phyloP scores from a whole-genome alignment of 495 filamentous ascomycete species.

The Talaromyces borbonicus region DNA sequence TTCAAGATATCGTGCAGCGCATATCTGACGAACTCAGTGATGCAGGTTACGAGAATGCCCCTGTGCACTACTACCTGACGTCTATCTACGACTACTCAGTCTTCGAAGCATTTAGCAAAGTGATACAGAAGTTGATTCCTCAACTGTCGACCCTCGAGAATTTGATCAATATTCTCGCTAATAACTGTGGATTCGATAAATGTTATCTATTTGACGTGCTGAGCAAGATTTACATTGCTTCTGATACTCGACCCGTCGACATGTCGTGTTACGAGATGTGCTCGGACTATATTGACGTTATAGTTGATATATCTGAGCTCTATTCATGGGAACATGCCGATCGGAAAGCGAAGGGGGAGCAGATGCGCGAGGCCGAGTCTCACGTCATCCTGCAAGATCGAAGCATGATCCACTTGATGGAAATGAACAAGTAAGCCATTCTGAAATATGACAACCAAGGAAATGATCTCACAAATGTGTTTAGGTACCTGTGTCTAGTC shows the following conservation, averaged over 20 bases:
- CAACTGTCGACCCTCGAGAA: slow-evolving; percentile 86
- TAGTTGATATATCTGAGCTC: slow-evolving; percentile 90
- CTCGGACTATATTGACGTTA: slow-evolving; percentile 94
- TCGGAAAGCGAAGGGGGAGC: slow-evolving; percentile 49
- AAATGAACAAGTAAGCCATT: slow-evolving; percentile 88
- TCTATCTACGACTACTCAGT: slow-evolving; percentile 97
- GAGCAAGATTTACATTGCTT: slow-evolving; percentile 97
- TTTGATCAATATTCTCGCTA: slow-evolving; percentile 78
- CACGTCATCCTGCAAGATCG: slow-evolving; percentile 68
- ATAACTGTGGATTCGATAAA: slow-evolving; percentile 89
- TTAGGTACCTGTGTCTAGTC: slow-evolving; percentile 56
- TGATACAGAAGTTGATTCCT: slow-evolving; percentile 94
- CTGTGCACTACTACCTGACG: slow-evolving; percentile 86
- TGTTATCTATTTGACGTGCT: slow-evolving; percentile 94
- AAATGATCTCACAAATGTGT: slow-evolving; percentile 1
- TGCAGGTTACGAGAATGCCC: slow-evolving; percentile 80
- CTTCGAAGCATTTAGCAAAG: slow-evolving; percentile 96
- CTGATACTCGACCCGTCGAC: slow-evolving; percentile 83
- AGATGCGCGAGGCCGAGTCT: slow-evolving; percentile 68
- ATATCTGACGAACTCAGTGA: slow-evolving; percentile 95
- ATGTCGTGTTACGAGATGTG: slow-evolving; percentile 95
- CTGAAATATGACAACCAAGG: too few relatives aligned
- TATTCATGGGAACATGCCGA: slow-evolving; percentile 67
- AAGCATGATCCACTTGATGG: slow-evolving; percentile 76
- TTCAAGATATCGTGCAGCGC: slow-evolving; percentile 90